Conservation (phyloP, 164 flowering plant genomes). For the Piper longum region DNA sequence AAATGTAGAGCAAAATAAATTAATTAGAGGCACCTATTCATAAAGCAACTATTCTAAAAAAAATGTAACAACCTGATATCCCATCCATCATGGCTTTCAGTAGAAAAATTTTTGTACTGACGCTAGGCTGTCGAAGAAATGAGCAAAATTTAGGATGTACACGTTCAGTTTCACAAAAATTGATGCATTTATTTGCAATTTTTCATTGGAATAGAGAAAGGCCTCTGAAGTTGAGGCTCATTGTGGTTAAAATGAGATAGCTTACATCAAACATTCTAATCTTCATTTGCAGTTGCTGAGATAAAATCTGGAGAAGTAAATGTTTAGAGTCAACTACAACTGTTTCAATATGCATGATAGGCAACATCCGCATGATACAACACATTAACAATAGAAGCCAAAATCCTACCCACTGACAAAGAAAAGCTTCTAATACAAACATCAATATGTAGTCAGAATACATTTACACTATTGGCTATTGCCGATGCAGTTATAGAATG, state of each 20-base stretch:
- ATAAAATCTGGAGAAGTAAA: conserved; percentile 38
- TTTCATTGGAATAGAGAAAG: background rate
- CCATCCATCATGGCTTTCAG: conserved; percentile 10
- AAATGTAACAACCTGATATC: background rate
- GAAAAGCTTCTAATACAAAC: too few relatives aligned
- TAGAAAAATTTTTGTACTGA: conserved; percentile 18
- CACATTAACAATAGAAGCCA: too few relatives aligned
- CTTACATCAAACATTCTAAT: conserved; percentile 68
- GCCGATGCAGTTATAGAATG: conserved; percentile 53
- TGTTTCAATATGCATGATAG: background rate
- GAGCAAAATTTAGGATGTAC: background rate
- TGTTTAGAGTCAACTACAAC: background rate
- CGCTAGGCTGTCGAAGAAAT: conserved; percentile 36
- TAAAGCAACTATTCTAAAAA: background rate
- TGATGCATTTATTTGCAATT: background rate
- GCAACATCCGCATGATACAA: background rate
- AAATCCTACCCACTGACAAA: too few relatives aligned
- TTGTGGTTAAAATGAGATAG: background rate
- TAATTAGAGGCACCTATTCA: background rate
- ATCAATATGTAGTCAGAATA: conserved; percentile 4
- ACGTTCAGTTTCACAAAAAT: background rate
- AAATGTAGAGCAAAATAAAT: conserved; percentile 3
- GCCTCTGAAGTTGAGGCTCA: background rate
- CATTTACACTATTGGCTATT: conserved; percentile 54
- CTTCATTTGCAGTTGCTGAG: conserved; percentile 70